Evolutionary conservation across 2,329 filamentous ascomycete genomes (phyloP).

Genomic region (Capronia coronata): DNA sequence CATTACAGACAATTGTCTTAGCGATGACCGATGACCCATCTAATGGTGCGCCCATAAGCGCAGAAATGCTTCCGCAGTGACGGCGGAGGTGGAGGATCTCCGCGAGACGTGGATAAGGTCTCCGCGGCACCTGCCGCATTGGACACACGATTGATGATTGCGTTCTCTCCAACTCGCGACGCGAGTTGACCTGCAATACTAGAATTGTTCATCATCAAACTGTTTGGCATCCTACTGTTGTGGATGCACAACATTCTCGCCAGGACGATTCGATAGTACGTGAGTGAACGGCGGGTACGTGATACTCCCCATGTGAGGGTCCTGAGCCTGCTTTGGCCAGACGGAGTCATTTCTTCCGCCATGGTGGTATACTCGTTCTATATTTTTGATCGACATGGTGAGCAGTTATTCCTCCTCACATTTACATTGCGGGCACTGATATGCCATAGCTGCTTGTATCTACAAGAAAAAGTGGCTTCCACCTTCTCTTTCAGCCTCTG

Average conservation of each 20-base stretch:
- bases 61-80: conserved; percentile 2
- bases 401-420: conserved; percentile 33
- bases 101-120: conserved; percentile 2
- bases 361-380: conserved; percentile 98
- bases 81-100: neutral
- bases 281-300: neutral
- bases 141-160: neutral
- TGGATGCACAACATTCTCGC: too few species aligned
- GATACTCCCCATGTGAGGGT: neutral
- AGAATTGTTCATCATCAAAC: too few species aligned
- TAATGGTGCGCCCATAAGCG: neutral
- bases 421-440: conserved; percentile 3
- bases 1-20: conserved; percentile 46
- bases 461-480: conserved; percentile 83
- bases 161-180: neutral
- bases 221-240: too few species aligned
- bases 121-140: conserved; percentile 15
- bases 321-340: neutral
- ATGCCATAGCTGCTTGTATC: conserved; percentile 77
- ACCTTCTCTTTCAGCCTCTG: conserved; percentile 42
- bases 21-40: conserved; percentile 69
- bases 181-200: too few species aligned
- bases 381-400: conserved; percentile 98
- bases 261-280: too few species aligned
- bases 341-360: conserved; percentile 30